Percentiles rank a stretch among this genome's conserved stretches.
Conservation (phyloP, 768 basidiomycete genomes). For the Amanita pallidorosea region DNA sequence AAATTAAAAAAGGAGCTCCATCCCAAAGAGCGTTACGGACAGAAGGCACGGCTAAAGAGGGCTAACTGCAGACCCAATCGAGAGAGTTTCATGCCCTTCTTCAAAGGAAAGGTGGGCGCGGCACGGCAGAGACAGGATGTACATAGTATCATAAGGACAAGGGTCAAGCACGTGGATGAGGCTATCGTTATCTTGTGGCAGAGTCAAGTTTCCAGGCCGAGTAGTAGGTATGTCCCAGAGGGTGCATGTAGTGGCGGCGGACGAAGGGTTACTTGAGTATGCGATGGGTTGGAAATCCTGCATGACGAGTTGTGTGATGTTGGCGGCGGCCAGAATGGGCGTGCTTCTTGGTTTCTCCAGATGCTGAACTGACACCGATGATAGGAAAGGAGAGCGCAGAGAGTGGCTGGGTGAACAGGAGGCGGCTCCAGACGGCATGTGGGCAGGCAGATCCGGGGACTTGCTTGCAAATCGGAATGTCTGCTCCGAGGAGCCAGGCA, state of each 20-base stretch:
- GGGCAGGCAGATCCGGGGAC: not conserved
- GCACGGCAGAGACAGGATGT: too few species aligned
- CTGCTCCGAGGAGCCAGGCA: not conserved
- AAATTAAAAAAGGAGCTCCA: too few species aligned
- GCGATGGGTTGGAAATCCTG: not conserved
- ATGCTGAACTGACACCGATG: not conserved
- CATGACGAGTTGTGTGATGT: not conserved
- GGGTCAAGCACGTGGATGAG: too few species aligned
- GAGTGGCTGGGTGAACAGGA: not conserved
- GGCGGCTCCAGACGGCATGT: not conserved
- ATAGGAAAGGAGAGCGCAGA: slow-evolving; percentile 2
- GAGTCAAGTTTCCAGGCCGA: too few species aligned
- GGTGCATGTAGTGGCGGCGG: not conserved
- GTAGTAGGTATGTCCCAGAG: slow-evolving; percentile 1
- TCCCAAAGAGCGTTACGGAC: too few species aligned
- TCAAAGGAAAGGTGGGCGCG: too few species aligned
- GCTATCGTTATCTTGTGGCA: too few species aligned
- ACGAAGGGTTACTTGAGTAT: not conserved
- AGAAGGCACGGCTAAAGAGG: too few species aligned
- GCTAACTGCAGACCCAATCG: too few species aligned
- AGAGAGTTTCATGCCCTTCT: too few species aligned
- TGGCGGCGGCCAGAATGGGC: not conserved
- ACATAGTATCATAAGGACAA: too few species aligned
- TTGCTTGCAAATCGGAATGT: not conserved
- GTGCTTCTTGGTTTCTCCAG: not conserved